These are phyloP conservation scores for Eremochloa ophiuroides DNA, from an alignment of 176 grass and related monocot species.

Conservation along the genomic window DNA sequence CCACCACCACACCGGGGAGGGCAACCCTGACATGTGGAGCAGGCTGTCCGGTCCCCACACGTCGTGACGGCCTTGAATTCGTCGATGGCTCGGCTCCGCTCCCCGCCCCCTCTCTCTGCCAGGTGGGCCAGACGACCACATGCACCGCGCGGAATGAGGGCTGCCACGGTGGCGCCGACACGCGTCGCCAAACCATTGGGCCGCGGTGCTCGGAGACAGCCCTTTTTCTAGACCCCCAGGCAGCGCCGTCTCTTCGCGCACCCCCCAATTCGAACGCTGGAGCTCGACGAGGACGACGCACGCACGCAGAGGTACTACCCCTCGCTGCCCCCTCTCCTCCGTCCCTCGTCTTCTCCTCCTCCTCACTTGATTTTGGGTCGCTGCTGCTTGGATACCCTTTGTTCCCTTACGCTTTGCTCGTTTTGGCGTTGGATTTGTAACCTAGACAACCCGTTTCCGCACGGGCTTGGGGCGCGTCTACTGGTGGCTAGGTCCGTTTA, in stretches of 20 bases:
- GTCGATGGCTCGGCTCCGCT: neutral
- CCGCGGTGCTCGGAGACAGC: neutral
- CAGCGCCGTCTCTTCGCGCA: neutral
- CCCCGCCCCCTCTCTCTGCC: neutral
- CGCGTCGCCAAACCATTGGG: neutral
- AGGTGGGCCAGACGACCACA: neutral
- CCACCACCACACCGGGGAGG: neutral
- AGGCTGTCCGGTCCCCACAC: neutral
- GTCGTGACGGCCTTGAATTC: slow-evolving; percentile 18
- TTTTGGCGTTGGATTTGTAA: neutral
- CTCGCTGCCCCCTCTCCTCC: neutral
- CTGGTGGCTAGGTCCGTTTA: neutral
- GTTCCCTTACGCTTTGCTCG: neutral
- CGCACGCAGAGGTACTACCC: slow-evolving; percentile 25
- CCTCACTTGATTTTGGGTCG: too few species aligned
- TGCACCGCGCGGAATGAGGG: neutral
- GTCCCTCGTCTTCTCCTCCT: neutral
- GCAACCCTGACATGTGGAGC: slow-evolving; percentile 20
- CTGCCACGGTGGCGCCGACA: slow-evolving; percentile 10
- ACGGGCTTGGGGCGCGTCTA: neutral
- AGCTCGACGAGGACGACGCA: slow-evolving; percentile 25
- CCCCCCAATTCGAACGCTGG: slow-evolving; percentile 7
- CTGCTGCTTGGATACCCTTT: neutral
- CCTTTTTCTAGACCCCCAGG: slow-evolving; percentile 15
- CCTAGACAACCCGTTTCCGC: neutral